These are phyloP conservation scores for Gliomastix tumulicola DNA, from an alignment of 2,329 filamentous ascomycete species.

Conservation along the genomic window DNA sequence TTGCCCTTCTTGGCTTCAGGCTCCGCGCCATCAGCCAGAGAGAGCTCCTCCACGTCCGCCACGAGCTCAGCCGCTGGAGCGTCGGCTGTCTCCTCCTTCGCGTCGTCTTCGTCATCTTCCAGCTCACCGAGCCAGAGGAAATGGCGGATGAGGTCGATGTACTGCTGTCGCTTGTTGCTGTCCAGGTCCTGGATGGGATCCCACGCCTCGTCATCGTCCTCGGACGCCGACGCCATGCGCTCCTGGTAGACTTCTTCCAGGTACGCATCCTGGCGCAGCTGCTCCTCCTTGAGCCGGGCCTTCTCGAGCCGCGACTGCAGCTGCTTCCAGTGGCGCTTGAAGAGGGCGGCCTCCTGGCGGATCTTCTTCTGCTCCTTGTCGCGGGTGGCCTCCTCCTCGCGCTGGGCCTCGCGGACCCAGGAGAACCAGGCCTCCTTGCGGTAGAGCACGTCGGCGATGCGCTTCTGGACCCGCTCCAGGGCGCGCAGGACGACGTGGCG, in stretches of 20 bases:
- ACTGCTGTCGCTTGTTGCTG: constrained; percentile 12
- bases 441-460: constrained; percentile 11
- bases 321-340: constrained; percentile 15
- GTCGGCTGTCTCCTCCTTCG: neutral
- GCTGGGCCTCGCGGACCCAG: constrained; percentile 14
- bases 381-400: constrained; percentile 12
- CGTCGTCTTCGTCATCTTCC: neutral
- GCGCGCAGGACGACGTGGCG: constrained; percentile 10
- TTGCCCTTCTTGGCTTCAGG: neutral
- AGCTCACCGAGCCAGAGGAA: constrained; percentile 16
- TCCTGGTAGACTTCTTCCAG: constrained; percentile 16
- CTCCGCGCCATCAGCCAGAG: too few species aligned
- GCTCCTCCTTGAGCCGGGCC: constrained; percentile 14
- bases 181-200: constrained; percentile 17
- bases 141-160: constrained; percentile 18
- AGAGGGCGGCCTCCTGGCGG: constrained; percentile 17
- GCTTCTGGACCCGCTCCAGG: constrained; percentile 9
- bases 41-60: too few species aligned
- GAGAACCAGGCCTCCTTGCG: constrained; percentile 14
- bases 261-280: constrained; percentile 16
- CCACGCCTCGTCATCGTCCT: constrained; percentile 14
- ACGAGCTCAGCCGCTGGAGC: neutral
- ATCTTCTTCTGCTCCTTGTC: constrained; percentile 19
- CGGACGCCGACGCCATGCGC: constrained; percentile 10
- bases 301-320: constrained; percentile 10